phyloP scores from a whole-genome alignment of 1,139 yeast species.

The Candida pseudocylindracea region DNA sequence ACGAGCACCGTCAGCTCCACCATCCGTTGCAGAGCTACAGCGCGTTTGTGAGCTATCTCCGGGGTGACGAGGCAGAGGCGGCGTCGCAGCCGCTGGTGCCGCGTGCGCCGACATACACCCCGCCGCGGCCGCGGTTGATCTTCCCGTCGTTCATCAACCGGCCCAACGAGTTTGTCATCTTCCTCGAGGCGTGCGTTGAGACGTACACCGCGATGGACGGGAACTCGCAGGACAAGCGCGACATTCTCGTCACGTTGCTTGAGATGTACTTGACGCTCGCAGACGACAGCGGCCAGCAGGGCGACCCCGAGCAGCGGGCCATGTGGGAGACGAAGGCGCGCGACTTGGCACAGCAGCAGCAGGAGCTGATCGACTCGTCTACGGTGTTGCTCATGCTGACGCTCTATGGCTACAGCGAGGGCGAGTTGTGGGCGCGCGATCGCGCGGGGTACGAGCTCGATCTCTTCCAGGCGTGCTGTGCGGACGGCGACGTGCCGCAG shows the following conservation, averaged over 20 bases:
- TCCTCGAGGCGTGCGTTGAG: conserved; percentile 77
- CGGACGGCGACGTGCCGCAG: conserved; percentile 31
- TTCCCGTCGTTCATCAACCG: conserved; percentile 72
- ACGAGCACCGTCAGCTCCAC: conserved; percentile 2
- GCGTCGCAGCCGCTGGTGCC: not conserved
- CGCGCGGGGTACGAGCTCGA: conserved; percentile 32
- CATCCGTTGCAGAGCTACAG: conserved; percentile 15
- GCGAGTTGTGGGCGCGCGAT: conserved; percentile 15
- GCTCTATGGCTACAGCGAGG: conserved; percentile 31
- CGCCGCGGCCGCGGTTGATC: conserved; percentile 77
- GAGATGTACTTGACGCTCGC: conserved; percentile 52
- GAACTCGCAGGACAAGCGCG: conserved; percentile 41
- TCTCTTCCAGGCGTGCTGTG: conserved; percentile 38
- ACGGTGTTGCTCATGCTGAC: conserved; percentile 45
- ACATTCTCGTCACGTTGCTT: conserved; percentile 52
- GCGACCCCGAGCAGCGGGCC: conserved; percentile 7
- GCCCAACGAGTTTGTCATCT: conserved; percentile 80
- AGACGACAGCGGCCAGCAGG: conserved; percentile 9
- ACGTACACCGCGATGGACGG: conserved; percentile 64
- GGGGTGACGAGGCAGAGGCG: conserved; percentile 3
- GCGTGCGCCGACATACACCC: conserved; percentile 51
- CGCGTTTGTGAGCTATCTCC: conserved; percentile 43
- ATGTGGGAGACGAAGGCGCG: conserved; percentile 51
- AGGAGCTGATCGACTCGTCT: conserved; percentile 27
- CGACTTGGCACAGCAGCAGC: conserved; percentile 20